Conservation (phyloP, 371 early-diverging fungal species). For the Mucor saturninus region DNA sequence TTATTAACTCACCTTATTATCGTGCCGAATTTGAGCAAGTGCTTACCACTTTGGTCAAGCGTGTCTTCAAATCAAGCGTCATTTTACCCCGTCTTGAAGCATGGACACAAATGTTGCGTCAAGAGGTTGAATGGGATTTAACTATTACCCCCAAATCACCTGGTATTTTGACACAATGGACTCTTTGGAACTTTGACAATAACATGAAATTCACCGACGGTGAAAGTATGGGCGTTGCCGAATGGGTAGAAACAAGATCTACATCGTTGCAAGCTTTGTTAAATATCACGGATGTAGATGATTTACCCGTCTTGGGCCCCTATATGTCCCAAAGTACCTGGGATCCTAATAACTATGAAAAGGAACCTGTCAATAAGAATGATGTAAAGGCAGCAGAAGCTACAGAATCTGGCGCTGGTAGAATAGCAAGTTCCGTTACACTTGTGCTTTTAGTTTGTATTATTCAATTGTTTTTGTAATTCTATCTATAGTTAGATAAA, state of each 20-base stretch:
- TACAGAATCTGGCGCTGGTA: background rate
- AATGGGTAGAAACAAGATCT: conserved; percentile 36
- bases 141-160: conserved; percentile 38
- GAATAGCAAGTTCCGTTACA: background rate
- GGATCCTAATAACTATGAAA: conserved; percentile 24
- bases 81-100: conserved; percentile 51
- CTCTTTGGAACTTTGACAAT: conserved; percentile 47
- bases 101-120: conserved; percentile 48
- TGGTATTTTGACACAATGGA: conserved; percentile 40
- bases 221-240: conserved; percentile 31
- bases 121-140: conserved; percentile 54
- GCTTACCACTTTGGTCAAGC: conserved; percentile 49
- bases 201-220: conserved; percentile 39
- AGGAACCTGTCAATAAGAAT: conserved; percentile 14
- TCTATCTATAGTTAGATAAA: too few relatives aligned
- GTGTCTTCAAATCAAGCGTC: conserved; percentile 54
- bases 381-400: background rate
- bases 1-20: conserved; percentile 47
- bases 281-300: conserved; percentile 40
- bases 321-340: conserved; percentile 21
- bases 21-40: conserved; percentile 44
- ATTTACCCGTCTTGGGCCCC: conserved; percentile 35
- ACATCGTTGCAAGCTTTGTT: conserved; percentile 33
- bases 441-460: too few relatives aligned
- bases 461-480: too few relatives aligned